Conservation (phyloP, 2,329 filamentous ascomycete genomes). For the Ascomycota sp. region DNA sequence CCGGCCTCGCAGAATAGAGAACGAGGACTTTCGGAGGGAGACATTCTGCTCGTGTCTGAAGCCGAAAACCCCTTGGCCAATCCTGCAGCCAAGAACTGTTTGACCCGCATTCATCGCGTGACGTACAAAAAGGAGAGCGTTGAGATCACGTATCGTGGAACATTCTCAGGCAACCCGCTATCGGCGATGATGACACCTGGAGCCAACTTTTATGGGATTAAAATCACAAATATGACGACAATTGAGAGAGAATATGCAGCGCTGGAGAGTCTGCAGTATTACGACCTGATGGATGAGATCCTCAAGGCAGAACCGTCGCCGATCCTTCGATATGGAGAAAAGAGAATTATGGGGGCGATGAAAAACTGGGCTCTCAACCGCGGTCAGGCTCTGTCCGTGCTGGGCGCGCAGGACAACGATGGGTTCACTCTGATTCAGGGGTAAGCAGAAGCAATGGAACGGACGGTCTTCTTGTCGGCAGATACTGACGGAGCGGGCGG, state of each 20-base stretch:
- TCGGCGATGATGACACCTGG: slow-evolving; percentile 46
- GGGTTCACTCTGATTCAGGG: slow-evolving; percentile 93
- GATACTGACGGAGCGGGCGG: slow-evolving; percentile 9
- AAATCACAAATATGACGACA: slow-evolving; percentile 82
- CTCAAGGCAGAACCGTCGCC: slow-evolving; percentile 77
- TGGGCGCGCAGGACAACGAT: slow-evolving; percentile 85
- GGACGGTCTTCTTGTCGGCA: too few relatives aligned
- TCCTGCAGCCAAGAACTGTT: slow-evolving; percentile 51
- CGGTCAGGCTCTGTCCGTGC: slow-evolving; percentile 78
- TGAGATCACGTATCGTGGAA: slow-evolving; percentile 73
- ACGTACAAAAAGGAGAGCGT: slow-evolving; percentile 62
- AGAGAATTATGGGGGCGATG: slow-evolving; percentile 47
- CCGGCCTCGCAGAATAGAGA: slow-evolving; percentile 50
- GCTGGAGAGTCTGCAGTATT: slow-evolving; percentile 77
- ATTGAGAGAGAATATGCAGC: slow-evolving; percentile 92
- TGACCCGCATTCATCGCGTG: slow-evolving; percentile 65
- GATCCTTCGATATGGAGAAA: slow-evolving; percentile 59
- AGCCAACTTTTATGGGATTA: slow-evolving; percentile 50
- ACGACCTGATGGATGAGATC: slow-evolving; percentile 88
- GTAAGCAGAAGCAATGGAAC: slow-evolving; percentile 18
- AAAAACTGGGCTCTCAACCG: slow-evolving; percentile 67
- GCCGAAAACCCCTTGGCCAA: slow-evolving; percentile 48
- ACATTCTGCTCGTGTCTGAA: slow-evolving; percentile 72
- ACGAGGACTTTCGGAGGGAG: slow-evolving; percentile 56
- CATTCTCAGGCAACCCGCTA: slow-evolving; percentile 43